phyloP scores from a whole-genome alignment of 1,139 yeast species.

The Debaryomyces psychrophilus region DNA sequence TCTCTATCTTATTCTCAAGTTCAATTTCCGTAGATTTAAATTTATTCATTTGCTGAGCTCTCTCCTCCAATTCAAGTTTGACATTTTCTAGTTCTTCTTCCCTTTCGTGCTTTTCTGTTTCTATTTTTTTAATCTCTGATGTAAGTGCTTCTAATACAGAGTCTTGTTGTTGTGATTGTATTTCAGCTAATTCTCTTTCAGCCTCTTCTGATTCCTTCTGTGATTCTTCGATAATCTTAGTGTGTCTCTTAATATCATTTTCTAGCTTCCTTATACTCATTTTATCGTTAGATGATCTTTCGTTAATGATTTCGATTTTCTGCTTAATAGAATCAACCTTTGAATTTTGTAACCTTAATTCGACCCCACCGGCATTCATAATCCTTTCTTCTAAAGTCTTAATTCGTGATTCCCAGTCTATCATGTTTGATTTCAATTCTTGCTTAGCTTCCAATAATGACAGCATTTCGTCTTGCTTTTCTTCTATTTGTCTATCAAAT shows the following conservation, averaged over 20 bases:
- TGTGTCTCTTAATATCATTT: slow-evolving; percentile 63
- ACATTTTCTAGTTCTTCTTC: slow-evolving; percentile 41
- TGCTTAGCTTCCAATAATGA: slow-evolving; percentile 40
- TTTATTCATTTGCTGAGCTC: slow-evolving; percentile 57
- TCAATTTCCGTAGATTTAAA: slow-evolving; percentile 74
- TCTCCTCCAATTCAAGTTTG: slow-evolving; percentile 52
- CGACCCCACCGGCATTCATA: slow-evolving; percentile 91
- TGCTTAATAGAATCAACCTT: slow-evolving; percentile 79
- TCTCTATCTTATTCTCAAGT: slow-evolving; percentile 65
- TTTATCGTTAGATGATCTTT: slow-evolving; percentile 63
- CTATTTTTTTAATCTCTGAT: slow-evolving; percentile 26
- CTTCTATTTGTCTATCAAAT: slow-evolving; percentile 37
- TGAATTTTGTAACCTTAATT: slow-evolving; percentile 75
- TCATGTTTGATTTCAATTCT: slow-evolving; percentile 56
- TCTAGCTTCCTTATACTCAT: slow-evolving; percentile 65
- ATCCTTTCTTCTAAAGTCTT: slow-evolving; percentile 70
- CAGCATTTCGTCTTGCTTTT: slow-evolving; percentile 41
- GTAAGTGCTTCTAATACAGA: slow-evolving; percentile 39
- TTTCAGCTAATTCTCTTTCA: slow-evolving; percentile 32
- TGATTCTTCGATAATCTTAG: slow-evolving; percentile 49
- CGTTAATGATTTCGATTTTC: slow-evolving; percentile 62
- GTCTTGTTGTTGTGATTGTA: slow-evolving; percentile 34
- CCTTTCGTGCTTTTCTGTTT: slow-evolving; percentile 33
- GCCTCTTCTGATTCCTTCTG: slow-evolving; percentile 37
- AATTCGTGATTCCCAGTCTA: slow-evolving; percentile 61